phyloP scores from a whole-genome alignment of 805 yeast genomes.

The Ogataea populi-albae region DNA sequence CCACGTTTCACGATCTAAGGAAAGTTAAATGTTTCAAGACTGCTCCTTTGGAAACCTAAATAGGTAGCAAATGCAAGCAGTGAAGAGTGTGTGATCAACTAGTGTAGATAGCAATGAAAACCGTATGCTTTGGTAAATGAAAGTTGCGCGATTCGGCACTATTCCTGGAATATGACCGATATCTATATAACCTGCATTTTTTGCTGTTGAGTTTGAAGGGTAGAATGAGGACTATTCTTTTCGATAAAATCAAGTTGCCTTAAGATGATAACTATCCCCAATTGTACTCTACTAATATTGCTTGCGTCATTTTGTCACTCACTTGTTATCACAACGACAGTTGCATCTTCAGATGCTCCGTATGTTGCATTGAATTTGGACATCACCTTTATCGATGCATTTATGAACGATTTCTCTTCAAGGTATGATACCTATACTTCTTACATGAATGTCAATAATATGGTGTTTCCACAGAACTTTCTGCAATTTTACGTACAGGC shows the following conservation, averaged over 20 bases:
- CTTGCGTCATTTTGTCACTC: background rate
- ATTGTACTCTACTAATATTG: no score
- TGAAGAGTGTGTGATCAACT: no score
- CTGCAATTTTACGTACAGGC: constrained; percentile 27
- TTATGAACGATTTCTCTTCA: constrained; percentile 31
- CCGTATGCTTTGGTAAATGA: no score
- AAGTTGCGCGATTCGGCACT: no score
- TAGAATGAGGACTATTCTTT: no score
- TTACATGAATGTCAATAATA: constrained; percentile 30
- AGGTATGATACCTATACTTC: constrained; percentile 32
- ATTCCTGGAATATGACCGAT: no score
- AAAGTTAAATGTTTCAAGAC: constrained; percentile 15
- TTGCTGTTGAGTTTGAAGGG: no score
- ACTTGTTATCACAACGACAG: constrained; percentile 18
- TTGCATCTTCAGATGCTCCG: constrained; percentile 25
- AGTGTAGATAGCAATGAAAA: no score
- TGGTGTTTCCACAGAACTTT: constrained; percentile 29
- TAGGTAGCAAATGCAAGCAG: constrained; percentile 8
- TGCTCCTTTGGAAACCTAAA: constrained; percentile 21
- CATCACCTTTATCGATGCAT: constrained; percentile 29
- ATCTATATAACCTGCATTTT: no score
- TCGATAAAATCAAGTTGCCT: no score
- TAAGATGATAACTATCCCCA: no score
- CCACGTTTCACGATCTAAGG: no score
- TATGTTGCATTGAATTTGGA: constrained; percentile 33